These are phyloP conservation scores for Tetracladium maxilliforme DNA, from an alignment of 2,329 filamentous ascomycete species.

Conservation along the genomic window DNA sequence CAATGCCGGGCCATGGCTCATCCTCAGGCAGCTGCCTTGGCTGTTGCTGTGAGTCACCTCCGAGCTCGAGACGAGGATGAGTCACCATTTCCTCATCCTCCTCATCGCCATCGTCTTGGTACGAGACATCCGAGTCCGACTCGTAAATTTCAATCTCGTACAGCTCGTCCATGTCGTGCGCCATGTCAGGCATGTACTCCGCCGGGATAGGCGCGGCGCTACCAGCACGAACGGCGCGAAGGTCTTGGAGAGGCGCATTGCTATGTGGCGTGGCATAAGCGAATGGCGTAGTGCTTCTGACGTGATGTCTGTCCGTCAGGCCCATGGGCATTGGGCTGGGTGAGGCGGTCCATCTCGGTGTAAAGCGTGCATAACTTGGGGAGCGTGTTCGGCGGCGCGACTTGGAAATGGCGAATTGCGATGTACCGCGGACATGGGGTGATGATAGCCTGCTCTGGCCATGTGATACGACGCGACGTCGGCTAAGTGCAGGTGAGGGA, in stretches of 20 bases:
- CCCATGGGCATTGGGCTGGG: slow-evolving; percentile 12
- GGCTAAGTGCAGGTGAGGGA: too few species aligned
- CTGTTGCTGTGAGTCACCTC: background rate
- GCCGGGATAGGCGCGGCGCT: slow-evolving; percentile 4
- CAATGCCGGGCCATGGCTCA: background rate
- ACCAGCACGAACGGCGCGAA: slow-evolving; percentile 2
- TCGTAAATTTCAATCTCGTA: slow-evolving; percentile 4
- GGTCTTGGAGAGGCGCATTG: slow-evolving; percentile 29
- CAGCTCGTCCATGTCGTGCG: background rate
- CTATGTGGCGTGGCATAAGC: slow-evolving; percentile 68
- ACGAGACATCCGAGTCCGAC: slow-evolving; percentile 7
- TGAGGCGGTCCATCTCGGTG: slow-evolving; percentile 35
- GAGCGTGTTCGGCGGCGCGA: slow-evolving; percentile 40
- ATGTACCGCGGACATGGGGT: too few species aligned
- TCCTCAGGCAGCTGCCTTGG: background rate
- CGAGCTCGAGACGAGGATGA: slow-evolving; percentile 6
- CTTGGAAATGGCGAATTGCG: slow-evolving; percentile 26
- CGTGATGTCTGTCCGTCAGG: too few species aligned
- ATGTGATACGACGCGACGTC: too few species aligned
- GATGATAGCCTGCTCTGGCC: too few species aligned
- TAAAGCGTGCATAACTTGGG: slow-evolving; percentile 35
- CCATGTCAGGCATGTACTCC: slow-evolving; percentile 1
- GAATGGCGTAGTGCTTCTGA: slow-evolving; percentile 38
- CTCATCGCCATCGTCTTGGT: slow-evolving; percentile 13
- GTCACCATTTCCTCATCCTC: slow-evolving; percentile 2